Evolutionary conservation across 495 filamentous ascomycete genomes (phyloP), one percentile per base, ranked within the genome.

Genomic region (Halenospora varia): DNA sequence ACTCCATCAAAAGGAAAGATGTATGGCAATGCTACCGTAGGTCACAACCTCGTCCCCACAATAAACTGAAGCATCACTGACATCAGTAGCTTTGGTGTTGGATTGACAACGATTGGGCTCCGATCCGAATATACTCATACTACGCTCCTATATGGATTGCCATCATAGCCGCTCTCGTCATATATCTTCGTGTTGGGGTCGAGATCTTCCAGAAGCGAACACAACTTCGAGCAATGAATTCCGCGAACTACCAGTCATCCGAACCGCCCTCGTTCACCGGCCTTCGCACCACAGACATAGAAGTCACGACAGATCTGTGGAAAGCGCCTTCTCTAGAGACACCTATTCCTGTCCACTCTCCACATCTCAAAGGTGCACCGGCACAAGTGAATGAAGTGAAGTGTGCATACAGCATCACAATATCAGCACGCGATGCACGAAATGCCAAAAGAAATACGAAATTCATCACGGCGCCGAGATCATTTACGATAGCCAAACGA

Each of bases 71-170:
- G 13, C 2, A 10, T 22, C 11, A 55, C 10, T 44, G 23, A 10
- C n/a, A 15, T 10, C 25, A 22, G 19, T 42, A 81, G 80, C 75
- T 96, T 40, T 95, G 91, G 91, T 96, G 91, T 70, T 96, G 91
- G 91, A 80, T 95, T 47, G 76, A 77, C 41, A 71, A 75, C 25
- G 63, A 78, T 46, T 92, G 83, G 80, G 87, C 87, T 62, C 74
- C 79, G 52, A 75, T 94, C 13, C 86, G 90, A 22, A 85, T 95
- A 42, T 87, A 82, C 41, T 74, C 80, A 50, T 91, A 93, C 71
- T 96, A 96, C 68, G 80, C 82, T 2, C 89, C 90, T 4, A 86
- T 93, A n/a, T 95, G 91, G 90, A 65, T 87, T n/a, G 81, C 88
- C 54, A 86, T 93, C 57, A 60, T 79, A 20, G 58, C 87, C 23